Percentiles rank a stretch among this genome's conserved stretches.
Evolutionary conservation across 2,329 filamentous ascomycete genomes (phyloP).

Genomic region (Exophiala calicioides): DNA sequence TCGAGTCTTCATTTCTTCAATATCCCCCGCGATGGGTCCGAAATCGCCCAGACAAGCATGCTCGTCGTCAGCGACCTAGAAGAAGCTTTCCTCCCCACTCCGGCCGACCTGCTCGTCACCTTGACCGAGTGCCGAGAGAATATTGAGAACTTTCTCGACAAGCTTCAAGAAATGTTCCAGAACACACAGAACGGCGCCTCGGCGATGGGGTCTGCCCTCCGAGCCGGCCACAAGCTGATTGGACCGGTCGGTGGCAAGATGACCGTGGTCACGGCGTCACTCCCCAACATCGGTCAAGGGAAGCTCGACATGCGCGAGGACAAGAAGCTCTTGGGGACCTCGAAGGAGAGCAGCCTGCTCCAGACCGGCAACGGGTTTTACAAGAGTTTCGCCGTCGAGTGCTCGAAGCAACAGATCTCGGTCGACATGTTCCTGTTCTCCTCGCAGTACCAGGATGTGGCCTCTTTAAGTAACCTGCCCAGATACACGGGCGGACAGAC

Average conservation of each 20-base stretch:
- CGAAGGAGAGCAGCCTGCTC: conserved; percentile 81
- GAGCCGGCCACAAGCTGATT: conserved; percentile 93
- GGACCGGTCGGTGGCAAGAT: conserved; percentile 93
- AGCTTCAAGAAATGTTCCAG: conserved; percentile 94
- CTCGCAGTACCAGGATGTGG: conserved; percentile 95
- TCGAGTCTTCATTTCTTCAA: conserved; percentile 95
- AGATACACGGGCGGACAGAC: conserved; percentile 97
- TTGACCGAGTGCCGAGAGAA: conserved; percentile 85
- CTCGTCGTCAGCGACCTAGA: conserved; percentile 92
- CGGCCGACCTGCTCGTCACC: conserved; percentile 85
- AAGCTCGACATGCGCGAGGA: conserved; percentile 93
- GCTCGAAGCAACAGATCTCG: conserved; percentile 97
- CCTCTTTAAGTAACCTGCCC: conserved; percentile 90
- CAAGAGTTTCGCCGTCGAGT: conserved; percentile 98
- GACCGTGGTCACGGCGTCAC: conserved; percentile 81
- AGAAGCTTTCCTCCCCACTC: conserved; percentile 93
- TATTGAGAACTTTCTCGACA: conserved; percentile 86
- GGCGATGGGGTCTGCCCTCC: conserved; percentile 91
- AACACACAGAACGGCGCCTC: conserved; percentile 85
- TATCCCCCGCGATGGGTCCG: conserved; percentile 83
- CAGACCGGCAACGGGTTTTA: conserved; percentile 96
- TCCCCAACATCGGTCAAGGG: conserved; percentile 87
- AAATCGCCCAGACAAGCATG: conserved; percentile 83
- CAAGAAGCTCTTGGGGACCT: conserved; percentile 91
- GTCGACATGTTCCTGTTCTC: conserved; percentile 98